Evolutionary conservation across 1,284 basidiomycete genomes (phyloP).

Genomic region (Psilocybe mexicana): DNA sequence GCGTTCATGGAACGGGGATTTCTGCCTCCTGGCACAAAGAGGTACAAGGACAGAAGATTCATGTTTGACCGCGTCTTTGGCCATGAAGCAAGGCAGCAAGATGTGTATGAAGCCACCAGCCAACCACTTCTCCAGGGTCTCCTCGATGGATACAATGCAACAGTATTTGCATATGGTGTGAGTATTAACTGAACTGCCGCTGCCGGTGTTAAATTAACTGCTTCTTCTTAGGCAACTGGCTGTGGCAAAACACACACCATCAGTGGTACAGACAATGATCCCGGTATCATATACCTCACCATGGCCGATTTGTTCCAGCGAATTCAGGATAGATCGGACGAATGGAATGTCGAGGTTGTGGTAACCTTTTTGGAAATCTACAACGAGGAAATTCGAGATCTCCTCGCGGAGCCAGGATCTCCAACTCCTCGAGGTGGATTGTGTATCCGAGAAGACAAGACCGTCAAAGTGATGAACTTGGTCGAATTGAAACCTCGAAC

Average conservation of each 20-base stretch:
- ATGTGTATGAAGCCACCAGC: slow-evolving; percentile 85
- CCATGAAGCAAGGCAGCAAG: slow-evolving; percentile 75
- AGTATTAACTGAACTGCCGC: slow-evolving; percentile 29
- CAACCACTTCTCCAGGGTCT: slow-evolving; percentile 82
- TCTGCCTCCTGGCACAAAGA: slow-evolving; percentile 79
- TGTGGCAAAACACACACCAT: slow-evolving; percentile 99
- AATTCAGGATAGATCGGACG: slow-evolving; percentile 81
- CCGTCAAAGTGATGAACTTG: slow-evolving; percentile 86
- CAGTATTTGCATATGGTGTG: slow-evolving; percentile 96
- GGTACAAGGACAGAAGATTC: slow-evolving; percentile 92
- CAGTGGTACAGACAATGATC: slow-evolving; percentile 83
- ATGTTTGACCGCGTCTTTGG: slow-evolving; percentile 94
- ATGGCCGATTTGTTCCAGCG: slow-evolving; percentile 94
- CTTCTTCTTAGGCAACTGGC: slow-evolving; percentile 77
- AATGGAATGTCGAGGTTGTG: slow-evolving; percentile 82
- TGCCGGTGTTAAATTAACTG: background rate
- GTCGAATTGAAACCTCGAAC: slow-evolving; percentile 76
- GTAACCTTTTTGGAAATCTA: slow-evolving; percentile 97
- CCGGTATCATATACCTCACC: slow-evolving; percentile 93
- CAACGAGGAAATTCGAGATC: slow-evolving; percentile 97
- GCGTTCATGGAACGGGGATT: slow-evolving; percentile 82
- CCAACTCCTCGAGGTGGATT: slow-evolving; percentile 78
- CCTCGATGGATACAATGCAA: slow-evolving; percentile 94
- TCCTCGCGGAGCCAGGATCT: slow-evolving; percentile 76
- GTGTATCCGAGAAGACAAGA: slow-evolving; percentile 89